Evolutionary conservation across 176 grass and related monocot species (phyloP).

Genomic region (Triticum timopheevii): DNA sequence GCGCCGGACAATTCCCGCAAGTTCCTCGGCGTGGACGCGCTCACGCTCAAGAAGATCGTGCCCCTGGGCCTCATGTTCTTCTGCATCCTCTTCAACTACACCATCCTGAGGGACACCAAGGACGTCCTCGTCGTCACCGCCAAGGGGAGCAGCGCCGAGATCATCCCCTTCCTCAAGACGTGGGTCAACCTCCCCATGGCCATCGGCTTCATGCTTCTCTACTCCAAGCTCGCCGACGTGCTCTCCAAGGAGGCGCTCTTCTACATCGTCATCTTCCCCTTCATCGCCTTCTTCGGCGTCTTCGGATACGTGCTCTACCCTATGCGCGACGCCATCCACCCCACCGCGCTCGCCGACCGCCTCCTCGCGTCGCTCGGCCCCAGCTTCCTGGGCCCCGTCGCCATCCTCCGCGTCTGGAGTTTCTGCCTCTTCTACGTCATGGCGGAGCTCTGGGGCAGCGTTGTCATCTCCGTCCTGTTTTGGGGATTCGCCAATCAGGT

Average conservation of each 20-base stretch:
- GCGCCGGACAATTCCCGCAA: slow-evolving; percentile 13
- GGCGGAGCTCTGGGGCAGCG: slow-evolving; percentile 96
- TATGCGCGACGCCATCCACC: slow-evolving; percentile 80
- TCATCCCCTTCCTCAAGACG: slow-evolving; percentile 98
- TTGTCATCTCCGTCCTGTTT: slow-evolving; percentile 95
- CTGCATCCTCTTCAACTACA: slow-evolving; percentile 99
- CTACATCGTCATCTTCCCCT: slow-evolving; percentile 92
- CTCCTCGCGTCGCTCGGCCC: slow-evolving; percentile 69
- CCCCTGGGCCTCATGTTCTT: slow-evolving; percentile 98
- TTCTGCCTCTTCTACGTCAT: slow-evolving; percentile 99
- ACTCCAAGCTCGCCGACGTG: slow-evolving; percentile 88
- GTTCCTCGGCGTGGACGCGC: slow-evolving; percentile 65
- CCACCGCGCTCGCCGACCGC: slow-evolving; percentile 70
- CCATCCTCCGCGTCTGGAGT: slow-evolving; percentile 92
- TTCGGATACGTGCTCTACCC: slow-evolving; percentile 86
- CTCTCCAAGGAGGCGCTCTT: slow-evolving; percentile 93
- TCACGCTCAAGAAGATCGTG: slow-evolving; percentile 88
- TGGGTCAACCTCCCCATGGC: slow-evolving; percentile 99
- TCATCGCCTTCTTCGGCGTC: slow-evolving; percentile 89
- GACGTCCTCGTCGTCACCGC: slow-evolving; percentile 95
- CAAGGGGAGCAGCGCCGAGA: slow-evolving; percentile 98
- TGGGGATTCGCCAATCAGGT: slow-evolving; percentile 99
- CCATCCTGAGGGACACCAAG: slow-evolving; percentile 96
- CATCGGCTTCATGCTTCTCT: slow-evolving; percentile 93
- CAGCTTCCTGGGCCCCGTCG: slow-evolving; percentile 79